Evolutionary conservation across 73 alveolate genomes (phyloP).

Genomic region (Paramecium sonneborni): DNA sequence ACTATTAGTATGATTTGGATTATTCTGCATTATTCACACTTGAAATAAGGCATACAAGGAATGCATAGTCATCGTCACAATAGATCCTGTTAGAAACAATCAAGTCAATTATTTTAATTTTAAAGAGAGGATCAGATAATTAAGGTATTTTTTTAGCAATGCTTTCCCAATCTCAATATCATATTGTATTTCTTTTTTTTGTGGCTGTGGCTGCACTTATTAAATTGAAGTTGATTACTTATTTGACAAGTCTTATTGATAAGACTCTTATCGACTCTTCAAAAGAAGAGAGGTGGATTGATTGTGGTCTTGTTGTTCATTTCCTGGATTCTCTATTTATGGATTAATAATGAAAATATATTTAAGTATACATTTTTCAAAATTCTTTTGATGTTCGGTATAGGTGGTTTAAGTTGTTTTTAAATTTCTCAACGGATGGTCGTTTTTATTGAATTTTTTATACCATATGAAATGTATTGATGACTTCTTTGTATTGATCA

Average conservation of each 20-base stretch:
- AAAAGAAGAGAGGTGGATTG: slow-evolving; percentile 34
- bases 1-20: background rate
- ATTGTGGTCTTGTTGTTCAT: slow-evolving; percentile 38
- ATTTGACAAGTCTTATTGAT: slow-evolving; percentile 50
- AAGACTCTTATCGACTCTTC: slow-evolving; percentile 47
- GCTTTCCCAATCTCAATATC: slow-evolving; percentile 42
- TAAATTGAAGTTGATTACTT: slow-evolving; percentile 23
- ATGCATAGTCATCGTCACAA: slow-evolving; percentile 47
- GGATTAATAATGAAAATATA: too few relatives aligned
- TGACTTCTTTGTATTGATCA: slow-evolving; percentile 25
- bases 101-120: background rate
- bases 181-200: background rate
- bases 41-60: slow-evolving; percentile 26
- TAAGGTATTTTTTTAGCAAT: slow-evolving; percentile 20
- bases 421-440: slow-evolving; percentile 50
- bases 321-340: slow-evolving; percentile 38
- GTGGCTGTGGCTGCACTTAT: slow-evolving; percentile 43
- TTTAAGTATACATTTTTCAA: slow-evolving; percentile 43
- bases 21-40: slow-evolving; percentile 40
- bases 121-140: background rate
- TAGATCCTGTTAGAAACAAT: slow-evolving; percentile 19
- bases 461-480: slow-evolving; percentile 11
- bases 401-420: background rate
- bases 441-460: background rate
- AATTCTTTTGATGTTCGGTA: slow-evolving; percentile 30